A percentile compares a stretch with the other conserved stretches of the same genome.
These are phyloP conservation scores for Dryadomyces quercivorus DNA, from an alignment of 2,329 filamentous ascomycete species.

Conservation along the genomic window DNA sequence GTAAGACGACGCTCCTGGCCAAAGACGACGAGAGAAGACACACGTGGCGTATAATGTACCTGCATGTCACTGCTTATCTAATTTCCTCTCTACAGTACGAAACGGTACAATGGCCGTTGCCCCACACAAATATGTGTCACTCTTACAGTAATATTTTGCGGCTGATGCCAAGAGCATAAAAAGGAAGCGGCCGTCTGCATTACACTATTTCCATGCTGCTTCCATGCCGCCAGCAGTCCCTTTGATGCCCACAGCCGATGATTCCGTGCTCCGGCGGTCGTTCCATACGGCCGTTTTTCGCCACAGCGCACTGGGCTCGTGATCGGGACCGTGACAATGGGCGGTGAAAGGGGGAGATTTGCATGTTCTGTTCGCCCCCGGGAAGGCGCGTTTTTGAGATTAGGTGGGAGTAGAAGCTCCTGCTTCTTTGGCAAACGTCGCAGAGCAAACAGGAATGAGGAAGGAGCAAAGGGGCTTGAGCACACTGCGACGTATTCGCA, in stretches of 20 bases:
- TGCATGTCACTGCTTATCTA: not conserved
- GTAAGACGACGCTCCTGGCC: not conserved
- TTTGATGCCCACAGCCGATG: not conserved
- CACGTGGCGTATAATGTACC: not conserved
- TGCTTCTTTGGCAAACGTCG: no score
- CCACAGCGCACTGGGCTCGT: no score
- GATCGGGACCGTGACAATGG: not conserved
- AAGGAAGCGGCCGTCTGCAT: not conserved
- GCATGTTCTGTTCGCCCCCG: not conserved
- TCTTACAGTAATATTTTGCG: constrained; percentile 4
- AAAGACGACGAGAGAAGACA: not conserved
- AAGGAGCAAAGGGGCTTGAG: not conserved
- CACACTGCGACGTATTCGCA: no score
- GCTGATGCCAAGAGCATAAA: constrained; percentile 9
- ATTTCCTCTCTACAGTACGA: not conserved
- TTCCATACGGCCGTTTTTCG: no score
- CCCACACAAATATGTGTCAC: not conserved
- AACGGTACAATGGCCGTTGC: not conserved
- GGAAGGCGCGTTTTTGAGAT: not conserved
- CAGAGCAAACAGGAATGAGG: not conserved
- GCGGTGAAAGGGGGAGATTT: not conserved
- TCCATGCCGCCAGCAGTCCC: no score
- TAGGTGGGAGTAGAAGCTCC: not conserved
- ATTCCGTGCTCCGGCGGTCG: not conserved
- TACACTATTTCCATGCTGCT: not conserved